A percentile compares a stretch with the other conserved stretches of the same genome.
These are phyloP conservation scores for Candida palmyrensis DNA, from an alignment of 805 yeast species.

Conservation along the genomic window DNA sequence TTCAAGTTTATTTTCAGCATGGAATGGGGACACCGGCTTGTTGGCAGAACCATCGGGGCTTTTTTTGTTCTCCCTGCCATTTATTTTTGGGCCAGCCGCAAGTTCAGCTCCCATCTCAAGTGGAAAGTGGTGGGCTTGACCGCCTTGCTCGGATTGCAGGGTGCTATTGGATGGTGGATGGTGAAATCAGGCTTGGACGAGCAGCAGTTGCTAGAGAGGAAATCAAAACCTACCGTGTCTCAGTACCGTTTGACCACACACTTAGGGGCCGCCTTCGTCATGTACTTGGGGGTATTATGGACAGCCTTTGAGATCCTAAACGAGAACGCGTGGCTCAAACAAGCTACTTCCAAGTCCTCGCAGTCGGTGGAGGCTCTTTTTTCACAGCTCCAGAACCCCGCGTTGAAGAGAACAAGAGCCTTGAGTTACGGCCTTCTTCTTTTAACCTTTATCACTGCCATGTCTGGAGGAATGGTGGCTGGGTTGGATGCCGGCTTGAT, in stretches of 20 bases:
- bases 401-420: conserved; percentile 52
- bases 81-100: conserved; percentile 66
- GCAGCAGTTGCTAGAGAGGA: conserved; percentile 68
- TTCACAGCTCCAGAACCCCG: conserved; percentile 56
- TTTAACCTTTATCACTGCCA: conserved; percentile 81
- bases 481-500: conserved; percentile 97
- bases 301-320: conserved; percentile 81
- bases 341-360: conserved; percentile 48
- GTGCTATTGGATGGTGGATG: conserved; percentile 99
- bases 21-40: conserved; percentile 96
- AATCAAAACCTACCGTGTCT: conserved; percentile 94
- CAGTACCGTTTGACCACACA: conserved; percentile 94
- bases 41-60: conserved; percentile 88
- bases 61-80: conserved; percentile 80
- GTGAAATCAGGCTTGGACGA: conserved; percentile 91
- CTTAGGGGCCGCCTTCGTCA: conserved; percentile 83
- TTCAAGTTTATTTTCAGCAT: conserved; percentile 90
- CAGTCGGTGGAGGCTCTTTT: conserved; percentile 48
- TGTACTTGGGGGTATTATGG: conserved; percentile 86
- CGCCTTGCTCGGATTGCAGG: conserved; percentile 82
- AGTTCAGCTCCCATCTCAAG: conserved; percentile 63
- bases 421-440: conserved; percentile 53
- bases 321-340: conserved; percentile 67
- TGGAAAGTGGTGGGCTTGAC: conserved; percentile 67
- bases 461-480: conserved; percentile 98